Conservation (phyloP, 2,329 filamentous ascomycete genomes). For the Beauveria pseudobassiana region DNA sequence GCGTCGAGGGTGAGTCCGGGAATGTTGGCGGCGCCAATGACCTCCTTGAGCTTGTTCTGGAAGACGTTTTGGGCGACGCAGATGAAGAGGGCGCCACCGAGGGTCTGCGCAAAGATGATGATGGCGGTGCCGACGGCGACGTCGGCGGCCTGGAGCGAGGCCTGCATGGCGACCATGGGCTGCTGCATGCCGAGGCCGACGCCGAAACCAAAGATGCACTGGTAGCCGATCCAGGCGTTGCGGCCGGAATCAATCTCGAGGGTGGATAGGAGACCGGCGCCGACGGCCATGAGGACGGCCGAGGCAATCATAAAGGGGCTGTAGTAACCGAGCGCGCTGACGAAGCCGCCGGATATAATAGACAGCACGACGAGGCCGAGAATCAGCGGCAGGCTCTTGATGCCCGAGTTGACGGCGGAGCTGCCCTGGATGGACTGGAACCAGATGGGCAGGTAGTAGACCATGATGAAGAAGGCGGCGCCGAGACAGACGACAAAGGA, state of each 20-base stretch:
- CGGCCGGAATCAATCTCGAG: conserved; percentile 11
- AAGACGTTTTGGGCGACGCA: conserved; percentile 45
- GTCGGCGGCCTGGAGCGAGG: conserved; percentile 33
- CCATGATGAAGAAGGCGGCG: conserved; percentile 20
- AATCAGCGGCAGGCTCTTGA: conserved; percentile 13
- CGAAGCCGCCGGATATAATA: conserved; percentile 1
- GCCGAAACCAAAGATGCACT: conserved; percentile 34
- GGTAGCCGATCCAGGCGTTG: conserved; percentile 17
- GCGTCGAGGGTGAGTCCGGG: conserved; percentile 26
- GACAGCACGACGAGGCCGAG: conserved; percentile 16
- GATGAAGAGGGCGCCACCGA: conserved; percentile 42
- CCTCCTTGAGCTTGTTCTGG: conserved; percentile 34
- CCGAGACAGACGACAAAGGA: conserved; percentile 17
- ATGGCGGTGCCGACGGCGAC: conserved; percentile 39
- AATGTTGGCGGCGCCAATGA: conserved; percentile 27
- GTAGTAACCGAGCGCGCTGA: conserved; percentile 5
- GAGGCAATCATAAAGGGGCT: conserved; percentile 26
- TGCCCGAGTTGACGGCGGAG: conserved; percentile 14
- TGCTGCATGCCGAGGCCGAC: conserved; percentile 37
- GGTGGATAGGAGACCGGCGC: conserved; percentile 31
- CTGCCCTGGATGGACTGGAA: conserved; percentile 33
- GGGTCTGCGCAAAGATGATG: conserved; percentile 38
- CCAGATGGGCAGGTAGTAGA: conserved; percentile 40
- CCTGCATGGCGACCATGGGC: conserved; percentile 37
- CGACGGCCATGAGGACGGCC: conserved; percentile 21